Conservation (phyloP, 1,139 yeast genomes). For the Candida tetrigidarum region DNA sequence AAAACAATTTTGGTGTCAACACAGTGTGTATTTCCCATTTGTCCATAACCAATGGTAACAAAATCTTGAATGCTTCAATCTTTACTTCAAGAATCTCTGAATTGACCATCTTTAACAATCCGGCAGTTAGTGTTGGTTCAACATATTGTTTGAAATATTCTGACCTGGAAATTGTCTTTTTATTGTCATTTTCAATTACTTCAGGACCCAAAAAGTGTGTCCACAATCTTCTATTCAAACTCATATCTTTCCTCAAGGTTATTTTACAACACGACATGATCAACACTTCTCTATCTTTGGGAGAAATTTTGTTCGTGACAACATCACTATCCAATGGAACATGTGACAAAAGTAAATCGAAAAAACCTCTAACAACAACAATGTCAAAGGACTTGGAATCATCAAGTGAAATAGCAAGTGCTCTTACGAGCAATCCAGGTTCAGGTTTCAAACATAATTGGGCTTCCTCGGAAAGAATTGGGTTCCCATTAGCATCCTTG, state of each 20-base stretch:
- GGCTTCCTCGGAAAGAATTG: slow-evolving; percentile 52
- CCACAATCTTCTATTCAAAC: slow-evolving; percentile 91
- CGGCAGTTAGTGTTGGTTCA: slow-evolving; percentile 48
- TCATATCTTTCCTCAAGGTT: slow-evolving; percentile 86
- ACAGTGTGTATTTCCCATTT: slow-evolving; percentile 90
- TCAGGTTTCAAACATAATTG: slow-evolving; percentile 69
- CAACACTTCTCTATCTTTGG: slow-evolving; percentile 59
- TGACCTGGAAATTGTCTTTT: slow-evolving; percentile 13
- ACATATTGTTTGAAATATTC: slow-evolving; percentile 67
- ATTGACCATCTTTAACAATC: slow-evolving; percentile 54
- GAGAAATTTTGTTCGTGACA: slow-evolving; percentile 49
- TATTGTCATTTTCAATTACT: slow-evolving; percentile 27
- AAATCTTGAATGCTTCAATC: slow-evolving; percentile 61
- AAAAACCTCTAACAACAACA: slow-evolving; percentile 85
- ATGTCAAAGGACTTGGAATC: slow-evolving; percentile 52
- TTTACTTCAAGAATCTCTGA: slow-evolving; percentile 34
- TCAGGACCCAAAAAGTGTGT: slow-evolving; percentile 88
- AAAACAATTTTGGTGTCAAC: slow-evolving; percentile 69
- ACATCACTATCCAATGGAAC: slow-evolving; percentile 68
- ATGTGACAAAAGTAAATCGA: slow-evolving; percentile 75
- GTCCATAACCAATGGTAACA: slow-evolving; percentile 74
- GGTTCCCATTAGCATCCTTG: slow-evolving; percentile 16
- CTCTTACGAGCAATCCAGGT: slow-evolving; percentile 76
- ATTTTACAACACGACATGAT: slow-evolving; percentile 68
- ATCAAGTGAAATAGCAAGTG: slow-evolving; percentile 68